phyloP scores from a whole-genome alignment of 805 yeast genomes.

The Zygotorulaspora florentina region DNA sequence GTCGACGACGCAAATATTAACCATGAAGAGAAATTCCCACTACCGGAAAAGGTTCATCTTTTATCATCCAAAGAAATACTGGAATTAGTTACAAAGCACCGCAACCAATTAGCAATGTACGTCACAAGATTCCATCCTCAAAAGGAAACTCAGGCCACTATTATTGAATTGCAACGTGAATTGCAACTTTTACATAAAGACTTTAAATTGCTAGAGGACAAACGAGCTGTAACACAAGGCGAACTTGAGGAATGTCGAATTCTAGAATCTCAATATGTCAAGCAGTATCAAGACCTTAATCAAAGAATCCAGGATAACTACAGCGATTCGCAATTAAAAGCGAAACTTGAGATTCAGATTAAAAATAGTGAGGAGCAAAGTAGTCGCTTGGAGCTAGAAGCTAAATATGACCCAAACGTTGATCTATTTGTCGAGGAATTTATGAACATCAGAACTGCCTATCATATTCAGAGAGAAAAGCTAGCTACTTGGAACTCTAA shows the following conservation, averaged over 20 bases:
- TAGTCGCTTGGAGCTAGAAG: slow-evolving; percentile 16
- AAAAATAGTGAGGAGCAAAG: slow-evolving; percentile 31
- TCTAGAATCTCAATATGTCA: slow-evolving; percentile 30
- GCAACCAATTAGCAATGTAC: slow-evolving; percentile 19
- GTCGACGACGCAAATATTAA: background rate
- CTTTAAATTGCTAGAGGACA: slow-evolving; percentile 24
- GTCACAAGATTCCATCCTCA: slow-evolving; percentile 24
- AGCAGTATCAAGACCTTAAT: slow-evolving; percentile 38
- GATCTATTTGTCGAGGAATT: slow-evolving; percentile 42
- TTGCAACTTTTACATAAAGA: slow-evolving; percentile 22
- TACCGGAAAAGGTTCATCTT: slow-evolving; percentile 25
- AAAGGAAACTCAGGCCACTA: slow-evolving; percentile 9
- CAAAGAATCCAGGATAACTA: slow-evolving; percentile 39
- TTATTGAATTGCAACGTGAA: slow-evolving; percentile 11
- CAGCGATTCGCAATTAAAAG: slow-evolving; percentile 35
- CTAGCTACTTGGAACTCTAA: slow-evolving; percentile 40
- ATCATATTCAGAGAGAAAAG: slow-evolving; percentile 45
- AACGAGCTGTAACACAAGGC: slow-evolving; percentile 24
- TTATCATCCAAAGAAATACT: slow-evolving; percentile 25
- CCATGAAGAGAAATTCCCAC: slow-evolving; percentile 4
- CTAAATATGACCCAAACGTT: slow-evolving; percentile 29
- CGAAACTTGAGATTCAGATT: slow-evolving; percentile 29
- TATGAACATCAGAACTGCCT: slow-evolving; percentile 38
- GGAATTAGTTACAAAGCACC: slow-evolving; percentile 18
- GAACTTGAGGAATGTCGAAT: slow-evolving; percentile 27